phyloP scores from a whole-genome alignment of 495 filamentous ascomycete species.

The Tuber microsphaerosporum region DNA sequence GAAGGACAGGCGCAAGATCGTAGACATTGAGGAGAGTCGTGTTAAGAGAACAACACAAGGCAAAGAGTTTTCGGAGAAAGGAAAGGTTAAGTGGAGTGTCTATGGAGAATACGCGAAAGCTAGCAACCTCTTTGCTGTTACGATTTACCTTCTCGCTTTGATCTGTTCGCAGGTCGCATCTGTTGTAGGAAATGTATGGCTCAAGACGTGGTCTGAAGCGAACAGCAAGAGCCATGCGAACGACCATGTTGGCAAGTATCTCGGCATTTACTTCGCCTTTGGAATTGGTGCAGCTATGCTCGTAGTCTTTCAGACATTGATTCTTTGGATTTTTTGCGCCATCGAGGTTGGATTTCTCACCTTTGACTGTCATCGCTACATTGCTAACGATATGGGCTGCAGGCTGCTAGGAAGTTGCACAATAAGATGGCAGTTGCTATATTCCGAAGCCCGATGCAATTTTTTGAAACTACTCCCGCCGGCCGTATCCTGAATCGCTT shows the following conservation, averaged over 20 bases:
- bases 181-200: conserved; percentile 78
- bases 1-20: conserved; percentile 70
- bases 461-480: conserved; percentile 98
- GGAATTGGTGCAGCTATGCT: conserved; percentile 80
- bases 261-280: conserved; percentile 90
- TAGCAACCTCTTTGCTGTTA: conserved; percentile 78
- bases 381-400: conserved; percentile 23
- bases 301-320: conserved; percentile 84
- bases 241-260: conserved; percentile 72
- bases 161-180: conserved; percentile 72
- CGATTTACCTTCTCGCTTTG: conserved; percentile 69
- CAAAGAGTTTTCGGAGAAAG: conserved; percentile 82
- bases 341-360: conserved; percentile 63
- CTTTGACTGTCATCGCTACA: conserved; percentile 8
- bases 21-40: conserved; percentile 68
- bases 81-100: conserved; percentile 93
- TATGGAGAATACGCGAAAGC: conserved; percentile 87
- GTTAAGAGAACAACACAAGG: conserved; percentile 67
- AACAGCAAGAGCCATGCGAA: conserved; percentile 64
- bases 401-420: conserved; percentile 90
- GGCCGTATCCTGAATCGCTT: conserved; percentile 95
- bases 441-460: conserved; percentile 96
- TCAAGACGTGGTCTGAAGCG: conserved; percentile 81
- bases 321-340: conserved; percentile 98
- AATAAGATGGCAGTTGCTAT: conserved; percentile 97